A percentile compares a stretch with the other conserved stretches of the same genome.
These are phyloP conservation scores for Simplicillium sp. DNA, from an alignment of 2,329 filamentous ascomycete species.

Conservation along the genomic window DNA sequence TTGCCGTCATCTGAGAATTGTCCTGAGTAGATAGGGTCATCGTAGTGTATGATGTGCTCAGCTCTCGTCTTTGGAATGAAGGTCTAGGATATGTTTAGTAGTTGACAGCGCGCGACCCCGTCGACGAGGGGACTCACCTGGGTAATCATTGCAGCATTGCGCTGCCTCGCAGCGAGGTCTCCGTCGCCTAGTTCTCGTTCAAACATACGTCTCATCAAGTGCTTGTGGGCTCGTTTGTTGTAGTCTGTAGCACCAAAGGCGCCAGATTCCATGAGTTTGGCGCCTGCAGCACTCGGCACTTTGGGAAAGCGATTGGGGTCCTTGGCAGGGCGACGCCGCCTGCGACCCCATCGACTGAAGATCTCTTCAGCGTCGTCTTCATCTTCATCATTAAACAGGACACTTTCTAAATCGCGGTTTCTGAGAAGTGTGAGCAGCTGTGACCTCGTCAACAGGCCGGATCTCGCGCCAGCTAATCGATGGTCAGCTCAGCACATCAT, in stretches of 20 bases:
- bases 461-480: constrained; percentile 13
- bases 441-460: constrained; percentile 20
- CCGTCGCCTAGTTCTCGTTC: constrained; percentile 74
- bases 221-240: constrained; percentile 42
- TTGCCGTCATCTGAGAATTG: constrained; percentile 96
- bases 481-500: constrained; percentile 2
- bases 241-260: constrained; percentile 63
- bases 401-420: constrained; percentile 24
- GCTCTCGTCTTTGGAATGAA: constrained; percentile 70
- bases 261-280: constrained; percentile 72
- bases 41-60: constrained; percentile 82
- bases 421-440: constrained; percentile 31
- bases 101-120: background rate
- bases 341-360: constrained; percentile 30
- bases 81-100: constrained; percentile 32
- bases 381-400: constrained; percentile 25
- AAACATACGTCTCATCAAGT: constrained; percentile 61
- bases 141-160: constrained; percentile 56
- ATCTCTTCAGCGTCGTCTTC: constrained; percentile 21
- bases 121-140: constrained; percentile 39
- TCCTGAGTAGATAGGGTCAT: constrained; percentile 81
- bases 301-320: constrained; percentile 63
- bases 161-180: constrained; percentile 44
- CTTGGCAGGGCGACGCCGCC: constrained; percentile 28
- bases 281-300: constrained; percentile 70